Base-by-base conservation (phyloP, 805 yeast species). In the Maudiozyma saulgeensis region DNA sequence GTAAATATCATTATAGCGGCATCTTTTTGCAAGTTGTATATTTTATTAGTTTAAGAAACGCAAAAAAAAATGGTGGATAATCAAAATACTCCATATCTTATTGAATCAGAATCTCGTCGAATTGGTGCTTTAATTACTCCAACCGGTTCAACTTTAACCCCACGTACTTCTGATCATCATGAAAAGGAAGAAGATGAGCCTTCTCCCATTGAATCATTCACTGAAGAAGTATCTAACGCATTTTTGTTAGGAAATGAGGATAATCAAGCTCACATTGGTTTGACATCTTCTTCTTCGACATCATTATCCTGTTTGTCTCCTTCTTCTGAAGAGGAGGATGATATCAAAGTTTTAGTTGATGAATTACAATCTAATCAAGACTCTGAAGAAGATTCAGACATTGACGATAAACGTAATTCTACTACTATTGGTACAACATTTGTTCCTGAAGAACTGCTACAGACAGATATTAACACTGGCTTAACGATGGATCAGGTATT, bases 381-480 rank as follows among this genome's bases (percentile, higher is more conserved):
- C 57, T 62, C 43, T 39, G 77, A 62, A 28, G 78, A 65, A 7
- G 80, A 65, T 2, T 83, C 75, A 1, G 79, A 70, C 4, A 81
- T 72, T 28, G 80, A 73, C 43, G 72, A 63, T 37, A 72, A 65
- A 21, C 70, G 57, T 31, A n/a, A n/a, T n/a, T n/a, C n/a, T n/a
- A 79, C 77, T 42, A 80, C 75, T 53, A 75, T 75, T 56, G 74
- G 80, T 49, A 78, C 81, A 69, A 80, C 83, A 70, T 85, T 84
- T 53, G 88, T 87, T 46, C 95, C 96, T 48, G 95, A 87, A 61
- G 93, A 84, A 65, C 71, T 85, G 57, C 76, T 87, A 62, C 82
- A 84, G 69, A 87, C 96, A 53, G 87, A 84, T 74, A 88, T 89
- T 45, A 64, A 80, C 44, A 66, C 66, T 58, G 96, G 96, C 78